phyloP scores from a whole-genome alignment of 257 asterid species.

The Vinca minor region DNA sequence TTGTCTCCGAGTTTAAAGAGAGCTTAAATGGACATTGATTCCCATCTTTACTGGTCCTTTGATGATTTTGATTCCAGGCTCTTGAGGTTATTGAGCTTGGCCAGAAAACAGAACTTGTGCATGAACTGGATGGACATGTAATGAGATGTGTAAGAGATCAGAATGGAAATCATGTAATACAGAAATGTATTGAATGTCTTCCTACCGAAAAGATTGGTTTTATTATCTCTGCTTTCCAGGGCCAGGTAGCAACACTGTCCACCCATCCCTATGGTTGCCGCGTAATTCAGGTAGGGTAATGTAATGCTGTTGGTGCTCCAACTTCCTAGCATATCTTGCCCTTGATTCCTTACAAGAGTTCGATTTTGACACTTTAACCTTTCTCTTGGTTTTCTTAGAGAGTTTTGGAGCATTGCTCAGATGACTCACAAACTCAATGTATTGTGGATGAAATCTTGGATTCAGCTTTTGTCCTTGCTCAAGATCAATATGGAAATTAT shows the following conservation, averaged over 20 bases:
- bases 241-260: slow-evolving; percentile 70
- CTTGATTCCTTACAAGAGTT: background rate
- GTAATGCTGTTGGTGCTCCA: background rate
- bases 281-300: slow-evolving; percentile 67
- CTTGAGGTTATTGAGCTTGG: slow-evolving; percentile 69
- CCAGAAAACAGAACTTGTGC: slow-evolving; percentile 60
- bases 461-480: slow-evolving; percentile 67
- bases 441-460: slow-evolving; percentile 83
- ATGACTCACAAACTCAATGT: slow-evolving; percentile 46
- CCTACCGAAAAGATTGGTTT: slow-evolving; percentile 56
- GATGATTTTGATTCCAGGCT: slow-evolving; percentile 43
- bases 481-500: slow-evolving; percentile 83
- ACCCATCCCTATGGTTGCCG: slow-evolving; percentile 97
- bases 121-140: slow-evolving; percentile 77
- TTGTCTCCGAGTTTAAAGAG: background rate
- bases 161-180: slow-evolving; percentile 89
- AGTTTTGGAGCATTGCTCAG: slow-evolving; percentile 76
- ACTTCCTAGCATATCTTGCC: background rate
- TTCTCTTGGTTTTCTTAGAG: slow-evolving; percentile 45
- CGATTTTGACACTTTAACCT: background rate
- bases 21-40: background rate
- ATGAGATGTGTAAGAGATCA: slow-evolving; percentile 85
- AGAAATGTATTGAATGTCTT: slow-evolving; percentile 72
- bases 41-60: slow-evolving; percentile 1
- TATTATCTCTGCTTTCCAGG: slow-evolving; percentile 61